A percentile compares a stretch with the other conserved stretches of the same genome.
phyloP scores from a whole-genome alignment of 2,329 filamentous ascomycete genomes.

The Microdochium trichocladiopsis region DNA sequence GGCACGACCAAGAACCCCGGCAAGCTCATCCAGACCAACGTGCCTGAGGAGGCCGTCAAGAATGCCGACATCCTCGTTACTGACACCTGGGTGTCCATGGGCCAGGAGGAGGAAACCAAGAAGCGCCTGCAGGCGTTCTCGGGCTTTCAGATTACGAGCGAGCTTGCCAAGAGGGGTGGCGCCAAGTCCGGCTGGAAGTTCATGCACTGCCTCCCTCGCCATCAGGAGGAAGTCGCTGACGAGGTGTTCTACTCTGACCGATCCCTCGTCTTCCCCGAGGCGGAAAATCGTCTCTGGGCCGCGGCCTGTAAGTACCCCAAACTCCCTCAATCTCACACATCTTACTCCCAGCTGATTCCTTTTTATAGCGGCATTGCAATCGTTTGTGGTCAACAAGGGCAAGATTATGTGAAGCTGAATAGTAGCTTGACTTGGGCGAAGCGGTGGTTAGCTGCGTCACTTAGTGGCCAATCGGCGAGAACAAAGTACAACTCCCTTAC shows the following conservation, averaged over 20 bases:
- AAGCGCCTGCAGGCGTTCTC: constrained; percentile 74
- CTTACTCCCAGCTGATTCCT: constrained; percentile 4
- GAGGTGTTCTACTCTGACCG: constrained; percentile 86
- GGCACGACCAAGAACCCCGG: constrained; percentile 51
- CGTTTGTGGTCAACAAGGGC: constrained; percentile 91
- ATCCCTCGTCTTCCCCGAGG: constrained; percentile 88
- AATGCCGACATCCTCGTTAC: constrained; percentile 86
- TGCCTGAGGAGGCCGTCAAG: constrained; percentile 80
- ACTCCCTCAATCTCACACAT: neutral
- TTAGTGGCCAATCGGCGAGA: neutral
- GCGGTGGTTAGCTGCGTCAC: too few species aligned
- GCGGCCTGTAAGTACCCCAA: constrained; percentile 57
- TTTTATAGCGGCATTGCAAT: constrained; percentile 67
- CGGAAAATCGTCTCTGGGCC: constrained; percentile 90
- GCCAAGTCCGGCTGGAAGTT: constrained; percentile 92
- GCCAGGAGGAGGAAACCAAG: constrained; percentile 79
- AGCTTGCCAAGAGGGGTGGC: constrained; percentile 75
- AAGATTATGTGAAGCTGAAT: constrained; percentile 43
- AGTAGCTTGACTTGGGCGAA: too few species aligned
- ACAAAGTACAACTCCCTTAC: too few species aligned
- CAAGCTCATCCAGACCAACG: constrained; percentile 64
- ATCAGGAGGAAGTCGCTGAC: constrained; percentile 87
- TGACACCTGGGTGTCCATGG: constrained; percentile 98
- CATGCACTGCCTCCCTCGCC: constrained; percentile 94
- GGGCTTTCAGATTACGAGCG: constrained; percentile 86